Evolutionary conservation across 345 rosid species (phyloP).

Genomic region (Erucastrum elatum): DNA sequence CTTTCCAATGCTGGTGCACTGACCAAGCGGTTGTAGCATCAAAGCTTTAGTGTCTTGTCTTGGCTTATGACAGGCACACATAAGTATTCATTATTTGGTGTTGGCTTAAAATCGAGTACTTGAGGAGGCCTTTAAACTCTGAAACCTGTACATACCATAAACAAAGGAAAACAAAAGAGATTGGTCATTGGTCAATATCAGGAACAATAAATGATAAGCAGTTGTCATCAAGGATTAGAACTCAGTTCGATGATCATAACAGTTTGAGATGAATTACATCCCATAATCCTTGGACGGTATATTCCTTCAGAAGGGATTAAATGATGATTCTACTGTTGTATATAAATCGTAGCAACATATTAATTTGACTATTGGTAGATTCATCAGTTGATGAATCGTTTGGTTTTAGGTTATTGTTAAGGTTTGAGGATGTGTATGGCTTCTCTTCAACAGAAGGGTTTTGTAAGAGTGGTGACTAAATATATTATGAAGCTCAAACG

Average conservation of each 20-base stretch:
- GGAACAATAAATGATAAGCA: too few relatives aligned
- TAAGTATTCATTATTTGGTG: conserved; percentile 35
- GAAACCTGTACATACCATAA: conserved; percentile 39
- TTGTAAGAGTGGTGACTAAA: too few relatives aligned
- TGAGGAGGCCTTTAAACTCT: conserved; percentile 73
- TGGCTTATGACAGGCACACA: conserved; percentile 63
- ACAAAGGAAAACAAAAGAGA: too few relatives aligned
- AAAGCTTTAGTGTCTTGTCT: conserved; percentile 56
- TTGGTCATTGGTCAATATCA: too few relatives aligned
- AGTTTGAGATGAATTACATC: too few relatives aligned
- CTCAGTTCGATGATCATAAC: too few relatives aligned
- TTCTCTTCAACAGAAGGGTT: neutral
- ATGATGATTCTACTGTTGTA: neutral
- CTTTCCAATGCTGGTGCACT: conserved; percentile 70
- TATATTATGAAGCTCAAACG: too few relatives aligned
- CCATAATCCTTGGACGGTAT: too few relatives aligned
- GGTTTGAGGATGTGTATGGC: neutral
- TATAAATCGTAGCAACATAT: neutral
- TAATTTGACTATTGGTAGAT: neutral
- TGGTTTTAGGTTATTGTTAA: too few relatives aligned
- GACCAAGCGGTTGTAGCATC: conserved; percentile 90
- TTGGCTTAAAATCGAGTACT: conserved; percentile 53
- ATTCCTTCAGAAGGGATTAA: neutral
- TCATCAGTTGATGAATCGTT: neutral
- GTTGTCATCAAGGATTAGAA: too few relatives aligned